phyloP scores from a whole-genome alignment of 768 basidiomycete genomes.

The Lactarius psammicola region DNA sequence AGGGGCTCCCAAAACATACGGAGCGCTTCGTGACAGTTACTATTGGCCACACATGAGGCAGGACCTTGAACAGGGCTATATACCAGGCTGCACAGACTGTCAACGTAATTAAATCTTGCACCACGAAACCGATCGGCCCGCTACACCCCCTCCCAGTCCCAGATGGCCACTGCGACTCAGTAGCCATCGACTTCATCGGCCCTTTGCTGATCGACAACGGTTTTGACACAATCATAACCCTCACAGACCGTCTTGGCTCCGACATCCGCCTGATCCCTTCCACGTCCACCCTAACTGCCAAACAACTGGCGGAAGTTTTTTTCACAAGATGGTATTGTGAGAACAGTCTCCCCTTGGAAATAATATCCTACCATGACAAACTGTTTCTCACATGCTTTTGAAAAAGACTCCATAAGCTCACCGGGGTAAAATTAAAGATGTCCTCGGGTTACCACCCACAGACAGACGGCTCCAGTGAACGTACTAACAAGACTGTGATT shows the following conservation, averaged over 20 bases:
- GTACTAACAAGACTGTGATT: background rate
- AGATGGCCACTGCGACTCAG: slow-evolving; percentile 22
- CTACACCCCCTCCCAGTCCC: slow-evolving; percentile 13
- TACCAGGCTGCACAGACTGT: slow-evolving; percentile 1
- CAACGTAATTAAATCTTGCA: no score
- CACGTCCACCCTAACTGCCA: background rate
- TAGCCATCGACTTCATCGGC: slow-evolving; percentile 30
- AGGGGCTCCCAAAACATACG: no score
- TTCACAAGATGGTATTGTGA: background rate
- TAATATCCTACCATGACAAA: background rate
- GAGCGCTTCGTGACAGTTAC: background rate
- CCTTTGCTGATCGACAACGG: slow-evolving; percentile 23
- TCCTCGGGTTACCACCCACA: background rate
- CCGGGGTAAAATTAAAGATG: background rate
- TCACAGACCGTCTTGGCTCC: background rate
- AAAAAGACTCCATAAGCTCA: background rate
- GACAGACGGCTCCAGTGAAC: background rate
- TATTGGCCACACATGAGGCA: slow-evolving; percentile 22
- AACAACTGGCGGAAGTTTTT: background rate
- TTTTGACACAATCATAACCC: slow-evolving; percentile 19
- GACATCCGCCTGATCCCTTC: background rate
- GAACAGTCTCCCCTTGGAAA: background rate
- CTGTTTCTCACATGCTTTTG: slow-evolving; percentile 3
- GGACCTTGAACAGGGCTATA: slow-evolving; percentile 23
- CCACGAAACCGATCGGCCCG: no score